Percentiles rank a stretch among this genome's conserved stretches.
Conservation (phyloP, 176 grass and related monocot genomes). For the Carex scoparia region DNA sequence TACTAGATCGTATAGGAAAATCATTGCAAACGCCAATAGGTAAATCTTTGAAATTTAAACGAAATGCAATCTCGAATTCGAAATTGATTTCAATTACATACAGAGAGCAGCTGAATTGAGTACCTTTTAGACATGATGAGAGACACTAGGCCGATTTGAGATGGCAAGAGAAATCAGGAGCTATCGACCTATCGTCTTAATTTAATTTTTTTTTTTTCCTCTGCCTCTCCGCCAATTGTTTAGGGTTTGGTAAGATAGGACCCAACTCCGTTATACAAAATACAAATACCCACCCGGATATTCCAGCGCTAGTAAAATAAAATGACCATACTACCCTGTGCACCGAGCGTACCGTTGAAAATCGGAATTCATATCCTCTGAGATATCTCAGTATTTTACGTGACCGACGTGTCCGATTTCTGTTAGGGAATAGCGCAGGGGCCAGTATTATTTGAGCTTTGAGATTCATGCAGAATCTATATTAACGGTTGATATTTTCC, state of each 20-base stretch:
- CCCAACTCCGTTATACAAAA: constrained; percentile 4
- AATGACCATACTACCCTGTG: background rate
- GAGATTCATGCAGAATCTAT: too few relatives aligned
- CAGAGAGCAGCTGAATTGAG: background rate
- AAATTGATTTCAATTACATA: background rate
- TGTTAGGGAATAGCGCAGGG: too few relatives aligned
- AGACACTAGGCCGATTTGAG: background rate
- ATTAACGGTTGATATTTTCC: too few relatives aligned
- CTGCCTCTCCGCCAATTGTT: constrained; percentile 19
- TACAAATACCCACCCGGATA: constrained; percentile 5
- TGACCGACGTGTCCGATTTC: too few relatives aligned
- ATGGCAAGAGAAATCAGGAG: background rate
- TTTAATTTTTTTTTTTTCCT: background rate
- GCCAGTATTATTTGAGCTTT: too few relatives aligned
- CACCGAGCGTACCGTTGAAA: background rate
- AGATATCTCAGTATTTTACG: too few relatives aligned
- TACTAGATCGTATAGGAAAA: background rate
- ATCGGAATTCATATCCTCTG: background rate
- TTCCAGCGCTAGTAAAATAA: background rate
- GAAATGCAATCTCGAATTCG: background rate
- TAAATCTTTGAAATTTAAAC: background rate
- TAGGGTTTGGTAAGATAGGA: constrained; percentile 16
- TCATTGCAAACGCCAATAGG: background rate
- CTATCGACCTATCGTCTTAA: background rate
- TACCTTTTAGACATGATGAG: constrained; percentile 15